A percentile compares a stretch with the other conserved stretches of the same genome.
These are phyloP conservation scores for Claviceps maximensis DNA, from an alignment of 2,329 filamentous ascomycete species.

Conservation along the genomic window DNA sequence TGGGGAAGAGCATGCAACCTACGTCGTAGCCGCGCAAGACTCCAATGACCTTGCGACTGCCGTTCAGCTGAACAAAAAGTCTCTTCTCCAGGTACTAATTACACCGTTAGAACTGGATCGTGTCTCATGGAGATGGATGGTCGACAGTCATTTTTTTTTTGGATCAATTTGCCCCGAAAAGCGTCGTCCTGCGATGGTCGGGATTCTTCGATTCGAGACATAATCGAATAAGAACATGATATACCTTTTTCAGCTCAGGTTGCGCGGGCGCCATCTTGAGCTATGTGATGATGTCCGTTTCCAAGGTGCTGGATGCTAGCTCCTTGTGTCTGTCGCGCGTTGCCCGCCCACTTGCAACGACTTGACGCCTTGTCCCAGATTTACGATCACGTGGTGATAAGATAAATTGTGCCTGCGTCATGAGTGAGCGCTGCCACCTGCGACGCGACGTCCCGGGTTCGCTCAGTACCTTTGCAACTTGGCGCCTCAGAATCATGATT, in stretches of 20 bases:
- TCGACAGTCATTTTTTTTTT: not conserved
- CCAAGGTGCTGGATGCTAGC: constrained; percentile 8
- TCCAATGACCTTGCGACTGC: constrained; percentile 92
- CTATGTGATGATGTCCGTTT: constrained; percentile 8
- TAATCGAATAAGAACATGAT: constrained; percentile 2
- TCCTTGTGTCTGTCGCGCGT: constrained; percentile 13
- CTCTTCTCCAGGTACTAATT: constrained; percentile 95
- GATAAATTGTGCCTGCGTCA: constrained; percentile 16
- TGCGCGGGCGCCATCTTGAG: constrained; percentile 92
- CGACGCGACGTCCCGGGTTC: not conserved
- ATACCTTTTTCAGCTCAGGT: constrained; percentile 95
- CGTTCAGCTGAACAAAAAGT: constrained; percentile 94
- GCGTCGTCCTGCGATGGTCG: too few species aligned
- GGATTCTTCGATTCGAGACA: not conserved
- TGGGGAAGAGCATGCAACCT: constrained; percentile 19
- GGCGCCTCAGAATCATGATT: constrained; percentile 2
- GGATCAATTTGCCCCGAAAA: not conserved
- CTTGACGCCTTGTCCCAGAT: constrained; percentile 8
- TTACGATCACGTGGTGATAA: constrained; percentile 36
- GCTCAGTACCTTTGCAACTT: not conserved
- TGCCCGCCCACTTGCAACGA: constrained; percentile 13
- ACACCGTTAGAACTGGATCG: constrained; percentile 12
- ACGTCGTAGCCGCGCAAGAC: constrained; percentile 94
- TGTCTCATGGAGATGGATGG: not conserved
- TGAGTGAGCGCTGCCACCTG: not conserved